phyloP scores from a whole-genome alignment of 192 early-diverging fungal species.

The Coemansia sp. region DNA sequence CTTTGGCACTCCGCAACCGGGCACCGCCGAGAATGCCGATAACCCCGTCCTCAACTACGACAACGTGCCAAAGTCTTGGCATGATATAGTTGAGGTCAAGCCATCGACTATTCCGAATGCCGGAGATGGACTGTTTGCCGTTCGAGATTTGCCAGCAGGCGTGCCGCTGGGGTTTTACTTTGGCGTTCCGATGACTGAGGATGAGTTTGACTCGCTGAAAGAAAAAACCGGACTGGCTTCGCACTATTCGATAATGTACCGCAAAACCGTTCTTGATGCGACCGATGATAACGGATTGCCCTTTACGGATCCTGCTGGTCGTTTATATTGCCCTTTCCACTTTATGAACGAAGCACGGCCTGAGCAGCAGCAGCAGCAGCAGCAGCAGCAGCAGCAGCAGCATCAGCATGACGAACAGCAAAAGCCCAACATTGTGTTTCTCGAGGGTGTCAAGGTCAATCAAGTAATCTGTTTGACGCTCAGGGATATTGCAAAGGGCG shows the following conservation, averaged over 20 bases:
- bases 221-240: slow-evolving; percentile 77
- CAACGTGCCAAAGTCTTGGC: slow-evolving; percentile 52
- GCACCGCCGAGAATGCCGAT: not conserved
- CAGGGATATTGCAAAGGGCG: slow-evolving; percentile 67
- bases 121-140: slow-evolving; percentile 79
- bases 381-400: slow-evolving; percentile 4
- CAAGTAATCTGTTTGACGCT: slow-evolving; percentile 85
- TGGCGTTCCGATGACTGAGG: slow-evolving; percentile 95
- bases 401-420: not conserved
- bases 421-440: slow-evolving; percentile 64
- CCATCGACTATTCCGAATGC: slow-evolving; percentile 66
- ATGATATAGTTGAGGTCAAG: slow-evolving; percentile 67
- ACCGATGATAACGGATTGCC: slow-evolving; percentile 82
- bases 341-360: slow-evolving; percentile 82
- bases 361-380: slow-evolving; percentile 1
- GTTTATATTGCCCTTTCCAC: slow-evolving; percentile 84
- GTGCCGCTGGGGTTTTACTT: slow-evolving; percentile 91
- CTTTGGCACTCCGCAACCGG: slow-evolving; percentile 61
- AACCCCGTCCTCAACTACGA: not conserved
- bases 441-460: slow-evolving; percentile 80
- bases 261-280: slow-evolving; percentile 88
- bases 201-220: slow-evolving; percentile 89
- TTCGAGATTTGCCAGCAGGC: slow-evolving; percentile 67
- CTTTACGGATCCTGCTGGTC: slow-evolving; percentile 63
- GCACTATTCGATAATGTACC: slow-evolving; percentile 90